Conservation (phyloP, 345 rosid genomes). For the Euphorbia lathyris region DNA sequence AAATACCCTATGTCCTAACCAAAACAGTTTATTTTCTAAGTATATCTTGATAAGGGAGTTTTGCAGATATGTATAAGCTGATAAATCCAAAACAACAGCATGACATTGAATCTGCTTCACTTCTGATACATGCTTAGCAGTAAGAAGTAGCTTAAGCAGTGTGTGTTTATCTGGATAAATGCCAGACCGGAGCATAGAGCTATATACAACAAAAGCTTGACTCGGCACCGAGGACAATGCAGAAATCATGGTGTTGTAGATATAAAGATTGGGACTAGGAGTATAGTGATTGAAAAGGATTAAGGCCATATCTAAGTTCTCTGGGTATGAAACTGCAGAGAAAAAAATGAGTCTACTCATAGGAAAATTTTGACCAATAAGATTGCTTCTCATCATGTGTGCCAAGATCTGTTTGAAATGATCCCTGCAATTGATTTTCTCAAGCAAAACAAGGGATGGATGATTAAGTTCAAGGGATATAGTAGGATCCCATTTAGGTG, state of each 20-base stretch:
- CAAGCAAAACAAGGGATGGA: conserved; percentile 46
- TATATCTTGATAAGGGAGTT: conserved; percentile 16
- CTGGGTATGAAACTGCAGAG: conserved; percentile 49
- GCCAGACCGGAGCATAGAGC: conserved; percentile 37
- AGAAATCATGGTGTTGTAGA: conserved; percentile 53
- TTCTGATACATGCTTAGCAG: conserved; percentile 23
- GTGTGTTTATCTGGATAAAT: conserved; percentile 48
- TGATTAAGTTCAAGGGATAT: conserved; percentile 43
- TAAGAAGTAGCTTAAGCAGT: conserved; percentile 37
- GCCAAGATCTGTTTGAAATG: conserved; percentile 54
- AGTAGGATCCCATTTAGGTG: conserved; percentile 46
- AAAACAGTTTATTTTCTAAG: conserved; percentile 8
- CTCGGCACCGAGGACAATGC: conserved; percentile 16
- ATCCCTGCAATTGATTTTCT: conserved; percentile 38
- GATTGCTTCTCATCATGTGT: conserved; percentile 45
- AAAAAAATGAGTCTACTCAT: conserved; percentile 57
- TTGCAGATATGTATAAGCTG: conserved; percentile 29
- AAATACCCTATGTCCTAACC: conserved; percentile 16
- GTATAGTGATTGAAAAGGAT: conserved; percentile 42
- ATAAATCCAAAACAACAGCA: conserved; percentile 35
- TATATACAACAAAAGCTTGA: conserved; percentile 34
- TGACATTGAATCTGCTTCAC: conserved; percentile 56
- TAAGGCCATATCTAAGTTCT: conserved; percentile 39
- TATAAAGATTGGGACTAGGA: conserved; percentile 43
- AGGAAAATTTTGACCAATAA: conserved; percentile 45